Evolutionary conservation across 176 grass and related monocot genomes (phyloP).

Genomic region (Aechmea fasciata): DNA sequence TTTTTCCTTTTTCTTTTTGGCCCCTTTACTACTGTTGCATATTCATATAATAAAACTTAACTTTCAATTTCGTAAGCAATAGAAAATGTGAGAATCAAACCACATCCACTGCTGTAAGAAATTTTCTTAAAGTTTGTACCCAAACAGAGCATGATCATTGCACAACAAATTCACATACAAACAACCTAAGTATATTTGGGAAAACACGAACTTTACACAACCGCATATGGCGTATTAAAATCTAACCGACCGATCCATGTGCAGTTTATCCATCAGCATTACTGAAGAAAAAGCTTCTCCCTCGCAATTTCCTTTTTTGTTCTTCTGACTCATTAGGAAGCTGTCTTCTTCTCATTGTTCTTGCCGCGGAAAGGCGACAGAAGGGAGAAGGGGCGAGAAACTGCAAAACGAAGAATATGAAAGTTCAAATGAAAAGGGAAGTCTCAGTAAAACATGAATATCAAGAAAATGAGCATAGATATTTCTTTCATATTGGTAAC

Average conservation of each 20-base stretch:
- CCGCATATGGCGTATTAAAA: too few relatives aligned
- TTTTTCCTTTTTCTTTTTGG: too few relatives aligned
- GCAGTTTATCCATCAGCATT: neutral
- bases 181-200: neutral
- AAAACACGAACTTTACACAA: neutral
- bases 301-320: neutral
- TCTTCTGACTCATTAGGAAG: neutral
- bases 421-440: neutral
- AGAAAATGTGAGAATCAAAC: too few relatives aligned
- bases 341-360: conserved; percentile 16
- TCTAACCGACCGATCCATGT: neutral
- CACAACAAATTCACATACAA: too few relatives aligned
- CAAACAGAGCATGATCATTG: too few relatives aligned
- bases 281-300: neutral
- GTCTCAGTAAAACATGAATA: neutral
- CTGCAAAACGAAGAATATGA: conserved; percentile 24
- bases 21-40: too few relatives aligned
- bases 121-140: too few relatives aligned
- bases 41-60: too few relatives aligned
- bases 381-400: conserved; percentile 49
- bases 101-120: too few relatives aligned
- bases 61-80: too few relatives aligned
- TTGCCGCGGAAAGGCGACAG: conserved; percentile 57
- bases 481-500: too few relatives aligned
- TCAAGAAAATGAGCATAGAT: too few relatives aligned